phyloP scores from a whole-genome alignment of 805 yeast genomes.

The Saturnispora gosingensis region DNA sequence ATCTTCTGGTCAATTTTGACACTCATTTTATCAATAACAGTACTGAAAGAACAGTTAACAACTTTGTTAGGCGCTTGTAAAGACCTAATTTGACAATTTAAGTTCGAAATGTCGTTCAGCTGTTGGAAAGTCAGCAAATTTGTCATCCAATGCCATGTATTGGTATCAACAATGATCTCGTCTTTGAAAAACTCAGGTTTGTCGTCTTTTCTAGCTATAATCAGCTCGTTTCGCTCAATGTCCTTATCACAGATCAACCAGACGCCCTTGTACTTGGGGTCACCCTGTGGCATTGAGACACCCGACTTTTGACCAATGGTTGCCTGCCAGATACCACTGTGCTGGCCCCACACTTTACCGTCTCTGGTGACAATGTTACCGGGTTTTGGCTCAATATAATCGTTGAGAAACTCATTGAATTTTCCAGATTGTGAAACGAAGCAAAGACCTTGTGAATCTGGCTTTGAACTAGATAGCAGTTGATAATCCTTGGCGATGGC shows the following conservation, averaged over 20 bases:
- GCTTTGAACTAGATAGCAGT: slow-evolving; percentile 63
- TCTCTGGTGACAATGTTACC: slow-evolving; percentile 75
- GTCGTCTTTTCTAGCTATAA: slow-evolving; percentile 66
- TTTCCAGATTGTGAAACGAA: slow-evolving; percentile 64
- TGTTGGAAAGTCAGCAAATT: slow-evolving; percentile 6
- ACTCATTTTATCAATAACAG: slow-evolving; percentile 14
- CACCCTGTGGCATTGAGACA: slow-evolving; percentile 82
- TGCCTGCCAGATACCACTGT: slow-evolving; percentile 87
- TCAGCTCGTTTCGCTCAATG: slow-evolving; percentile 54
- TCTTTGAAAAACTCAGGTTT: slow-evolving; percentile 45
- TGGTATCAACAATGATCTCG: slow-evolving; percentile 31
- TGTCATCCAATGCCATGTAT: slow-evolving; percentile 41
- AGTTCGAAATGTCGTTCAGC: slow-evolving; percentile 8
- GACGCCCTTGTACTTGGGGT: slow-evolving; percentile 59
- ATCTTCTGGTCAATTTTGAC: slow-evolving; percentile 37
- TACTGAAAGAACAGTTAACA: slow-evolving; percentile 3
- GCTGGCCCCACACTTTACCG: slow-evolving; percentile 71
- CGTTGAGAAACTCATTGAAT: slow-evolving; percentile 63
- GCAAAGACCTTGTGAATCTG: slow-evolving; percentile 92
- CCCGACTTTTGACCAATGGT: slow-evolving; percentile 86
- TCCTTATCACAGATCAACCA: slow-evolving; percentile 84
- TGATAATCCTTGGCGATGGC: slow-evolving; percentile 45
- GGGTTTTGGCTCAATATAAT: slow-evolving; percentile 61
- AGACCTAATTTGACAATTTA: slow-evolving; percentile 63
- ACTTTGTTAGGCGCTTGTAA: slow-evolving; percentile 48